These are phyloP conservation scores for Xeromyces bisporus DNA, from an alignment of 495 filamentous ascomycete species.

Conservation along the genomic window DNA sequence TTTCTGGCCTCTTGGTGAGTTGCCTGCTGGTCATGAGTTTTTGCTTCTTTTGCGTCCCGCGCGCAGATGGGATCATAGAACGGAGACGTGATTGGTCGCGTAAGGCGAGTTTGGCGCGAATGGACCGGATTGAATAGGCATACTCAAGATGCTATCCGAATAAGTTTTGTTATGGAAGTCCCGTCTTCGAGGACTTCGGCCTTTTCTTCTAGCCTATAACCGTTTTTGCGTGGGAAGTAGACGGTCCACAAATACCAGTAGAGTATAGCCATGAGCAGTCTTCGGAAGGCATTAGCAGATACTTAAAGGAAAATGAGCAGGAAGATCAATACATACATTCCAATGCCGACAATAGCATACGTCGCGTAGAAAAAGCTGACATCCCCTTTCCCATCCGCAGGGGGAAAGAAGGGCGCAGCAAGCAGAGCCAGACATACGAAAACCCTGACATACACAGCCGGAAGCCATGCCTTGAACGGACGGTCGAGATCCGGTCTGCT, in stretches of 20 bases:
- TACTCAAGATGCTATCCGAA: no score
- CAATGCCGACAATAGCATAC: slow-evolving; percentile 55
- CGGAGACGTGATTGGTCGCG: no score
- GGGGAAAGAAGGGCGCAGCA: slow-evolving; percentile 26
- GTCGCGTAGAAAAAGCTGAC: slow-evolving; percentile 51
- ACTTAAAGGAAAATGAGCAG: neutral
- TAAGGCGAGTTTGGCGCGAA: no score
- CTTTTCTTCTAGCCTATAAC: slow-evolving; percentile 43
- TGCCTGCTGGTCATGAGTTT: no score
- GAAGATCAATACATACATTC: slow-evolving; percentile 36
- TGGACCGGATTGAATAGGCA: no score
- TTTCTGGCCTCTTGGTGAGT: no score
- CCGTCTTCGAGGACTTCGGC: slow-evolving; percentile 40
- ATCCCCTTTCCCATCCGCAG: slow-evolving; percentile 30
- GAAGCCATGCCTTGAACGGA: slow-evolving; percentile 50
- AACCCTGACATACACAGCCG: slow-evolving; percentile 24
- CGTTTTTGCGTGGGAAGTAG: slow-evolving; percentile 38
- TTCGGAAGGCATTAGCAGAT: slow-evolving; percentile 12
- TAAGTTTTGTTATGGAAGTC: slow-evolving; percentile 39
- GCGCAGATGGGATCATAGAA: no score
- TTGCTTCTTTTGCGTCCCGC: no score
- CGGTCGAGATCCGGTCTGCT: slow-evolving; percentile 41
- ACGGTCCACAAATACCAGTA: slow-evolving; percentile 63
- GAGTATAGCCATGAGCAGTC: slow-evolving; percentile 40
- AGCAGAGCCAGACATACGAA: slow-evolving; percentile 17